phyloP scores from a whole-genome alignment of 139 green algal species.

The Ulvella scutata region DNA sequence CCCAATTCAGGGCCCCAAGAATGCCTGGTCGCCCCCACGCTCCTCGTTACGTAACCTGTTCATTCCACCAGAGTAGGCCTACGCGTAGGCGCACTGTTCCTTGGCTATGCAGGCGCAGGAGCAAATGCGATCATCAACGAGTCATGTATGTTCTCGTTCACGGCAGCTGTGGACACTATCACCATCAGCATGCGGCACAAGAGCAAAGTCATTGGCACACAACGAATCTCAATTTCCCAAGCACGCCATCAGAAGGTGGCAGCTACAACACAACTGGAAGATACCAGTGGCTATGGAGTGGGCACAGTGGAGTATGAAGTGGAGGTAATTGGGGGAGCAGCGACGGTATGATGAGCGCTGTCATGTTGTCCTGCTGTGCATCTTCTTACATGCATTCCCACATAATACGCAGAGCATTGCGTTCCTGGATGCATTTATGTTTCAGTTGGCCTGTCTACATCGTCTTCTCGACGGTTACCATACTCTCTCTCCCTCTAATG shows the following conservation, averaged over 20 bases:
- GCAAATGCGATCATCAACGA: background rate
- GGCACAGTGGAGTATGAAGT: background rate
- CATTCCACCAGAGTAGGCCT: background rate
- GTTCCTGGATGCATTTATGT: no score
- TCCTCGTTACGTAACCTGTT: background rate
- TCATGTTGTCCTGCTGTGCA: no score
- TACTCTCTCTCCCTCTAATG: no score
- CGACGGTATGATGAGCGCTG: no score
- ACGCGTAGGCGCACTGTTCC: background rate
- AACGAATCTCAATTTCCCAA: background rate
- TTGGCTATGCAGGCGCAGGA: background rate
- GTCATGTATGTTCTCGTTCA: background rate
- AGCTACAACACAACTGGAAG: background rate
- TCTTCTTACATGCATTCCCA: no score
- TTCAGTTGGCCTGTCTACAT: no score
- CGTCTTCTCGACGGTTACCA: no score
- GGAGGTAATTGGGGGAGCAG: no score
- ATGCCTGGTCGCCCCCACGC: background rate
- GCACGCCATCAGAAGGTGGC: background rate
- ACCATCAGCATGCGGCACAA: background rate
- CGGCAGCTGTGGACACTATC: background rate
- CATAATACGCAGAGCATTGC: no score
- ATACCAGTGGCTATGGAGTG: background rate
- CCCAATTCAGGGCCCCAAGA: background rate
- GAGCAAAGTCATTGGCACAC: background rate